Evolutionary conservation across 768 basidiomycete species (phyloP).

Genomic region (Mycena filopes): DNA sequence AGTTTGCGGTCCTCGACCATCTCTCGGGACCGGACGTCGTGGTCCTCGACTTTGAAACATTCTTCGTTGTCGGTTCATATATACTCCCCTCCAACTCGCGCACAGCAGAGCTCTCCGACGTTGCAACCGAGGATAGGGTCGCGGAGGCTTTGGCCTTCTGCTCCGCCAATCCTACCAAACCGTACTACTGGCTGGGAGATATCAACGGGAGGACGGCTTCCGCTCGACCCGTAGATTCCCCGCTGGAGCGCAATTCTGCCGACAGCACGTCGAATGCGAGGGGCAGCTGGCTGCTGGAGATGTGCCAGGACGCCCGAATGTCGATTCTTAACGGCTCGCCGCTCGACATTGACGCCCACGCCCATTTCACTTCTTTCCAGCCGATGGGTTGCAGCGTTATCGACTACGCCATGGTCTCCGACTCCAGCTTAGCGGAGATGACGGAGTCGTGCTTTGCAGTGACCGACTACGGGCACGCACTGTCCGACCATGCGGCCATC

Average conservation of each 20-base stretch:
- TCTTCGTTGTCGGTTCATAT: constrained; percentile 4
- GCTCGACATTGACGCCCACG: neutral
- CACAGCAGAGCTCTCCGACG: neutral
- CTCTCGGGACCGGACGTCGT: constrained; percentile 10
- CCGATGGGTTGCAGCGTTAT: neutral
- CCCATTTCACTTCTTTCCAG: constrained; percentile 6
- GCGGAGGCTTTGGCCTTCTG: neutral
- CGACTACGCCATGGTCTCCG: neutral
- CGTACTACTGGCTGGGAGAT: neutral
- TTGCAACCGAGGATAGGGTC: neutral
- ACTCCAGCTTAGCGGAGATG: too few species aligned
- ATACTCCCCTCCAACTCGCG: neutral
- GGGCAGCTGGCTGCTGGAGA: neutral
- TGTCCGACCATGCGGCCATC: too few species aligned
- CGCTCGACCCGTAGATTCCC: neutral
- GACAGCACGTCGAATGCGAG: neutral
- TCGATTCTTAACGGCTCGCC: neutral
- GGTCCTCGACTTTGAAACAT: neutral
- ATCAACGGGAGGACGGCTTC: neutral
- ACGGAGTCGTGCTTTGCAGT: too few species aligned
- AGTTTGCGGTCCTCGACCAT: neutral
- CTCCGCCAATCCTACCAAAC: neutral
- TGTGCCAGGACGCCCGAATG: neutral
- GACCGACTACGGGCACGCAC: too few species aligned
- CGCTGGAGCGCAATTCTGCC: neutral